Percentiles rank a stretch among this genome's conserved stretches.
Conservation (phyloP, 2,329 filamentous ascomycete genomes). For the Aspergillus pseudotamarii region DNA sequence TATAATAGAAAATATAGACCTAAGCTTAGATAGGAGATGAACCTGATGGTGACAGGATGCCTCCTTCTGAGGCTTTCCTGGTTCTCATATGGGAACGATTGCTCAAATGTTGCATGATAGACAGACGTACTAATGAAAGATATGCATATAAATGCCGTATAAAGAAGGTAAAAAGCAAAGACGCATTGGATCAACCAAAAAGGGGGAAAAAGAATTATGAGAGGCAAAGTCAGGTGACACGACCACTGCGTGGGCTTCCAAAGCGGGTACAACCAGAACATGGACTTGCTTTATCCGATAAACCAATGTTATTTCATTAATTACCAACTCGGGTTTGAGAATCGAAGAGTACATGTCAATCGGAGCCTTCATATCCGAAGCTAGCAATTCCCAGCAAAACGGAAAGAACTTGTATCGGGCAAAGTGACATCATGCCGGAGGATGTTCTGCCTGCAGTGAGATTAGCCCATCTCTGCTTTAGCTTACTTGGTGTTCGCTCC, state of each 20-base stretch:
- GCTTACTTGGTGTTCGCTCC: not conserved
- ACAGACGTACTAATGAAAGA: not conserved
- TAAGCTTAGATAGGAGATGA: not conserved
- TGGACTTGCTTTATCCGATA: not conserved
- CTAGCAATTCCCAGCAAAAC: not conserved
- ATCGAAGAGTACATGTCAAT: not conserved
- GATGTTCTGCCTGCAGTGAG: constrained; percentile 22
- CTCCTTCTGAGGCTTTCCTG: no score
- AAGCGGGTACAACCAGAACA: not conserved
- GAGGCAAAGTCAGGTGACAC: not conserved
- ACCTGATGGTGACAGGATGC: no score
- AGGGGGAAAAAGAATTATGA: not conserved
- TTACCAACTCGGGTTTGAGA: not conserved
- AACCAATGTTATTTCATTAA: not conserved
- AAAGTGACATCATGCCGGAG: not conserved
- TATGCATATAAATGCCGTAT: not conserved
- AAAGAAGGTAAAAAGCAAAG: not conserved
- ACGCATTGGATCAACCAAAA: not conserved
- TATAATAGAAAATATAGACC: no score
- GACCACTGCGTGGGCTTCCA: not conserved
- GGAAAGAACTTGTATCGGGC: not conserved
- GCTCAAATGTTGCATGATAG: not conserved
- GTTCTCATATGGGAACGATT: no score
- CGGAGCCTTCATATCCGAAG: fast-evolving
- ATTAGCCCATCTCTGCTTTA: not conserved